Conservation (phyloP, 106 monocot species). For the Phalaenopsis equestris region DNA sequence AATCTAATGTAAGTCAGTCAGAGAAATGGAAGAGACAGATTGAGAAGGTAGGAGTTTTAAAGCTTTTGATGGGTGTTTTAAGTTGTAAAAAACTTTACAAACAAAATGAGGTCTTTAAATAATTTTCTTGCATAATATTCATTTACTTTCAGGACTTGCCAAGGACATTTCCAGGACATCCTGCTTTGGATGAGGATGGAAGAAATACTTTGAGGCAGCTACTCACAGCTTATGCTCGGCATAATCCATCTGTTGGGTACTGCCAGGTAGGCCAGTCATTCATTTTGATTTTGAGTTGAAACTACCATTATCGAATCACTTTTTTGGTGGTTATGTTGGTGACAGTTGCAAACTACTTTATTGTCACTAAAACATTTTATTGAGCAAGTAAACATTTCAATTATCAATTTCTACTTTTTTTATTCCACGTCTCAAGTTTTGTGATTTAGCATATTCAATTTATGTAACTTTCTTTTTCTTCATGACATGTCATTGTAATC, state of each 20-base stretch:
- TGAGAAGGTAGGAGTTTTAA: slow-evolving; percentile 59
- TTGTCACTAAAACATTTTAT: neutral
- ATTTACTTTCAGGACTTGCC: slow-evolving; percentile 78
- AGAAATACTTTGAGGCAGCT: slow-evolving; percentile 95
- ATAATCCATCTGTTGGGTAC: slow-evolving; percentile 97
- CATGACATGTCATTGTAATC: too few relatives aligned
- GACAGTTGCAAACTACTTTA: neutral
- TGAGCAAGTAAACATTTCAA: neutral
- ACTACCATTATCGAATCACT: neutral
- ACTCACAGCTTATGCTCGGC: slow-evolving; percentile 93
- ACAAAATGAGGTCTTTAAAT: neutral
- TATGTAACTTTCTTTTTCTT: neutral
- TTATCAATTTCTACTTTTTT: neutral
- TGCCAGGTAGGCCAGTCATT: slow-evolving; percentile 58
- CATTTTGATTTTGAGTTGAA: neutral
- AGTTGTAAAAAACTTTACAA: neutral
- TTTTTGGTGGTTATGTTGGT: neutral
- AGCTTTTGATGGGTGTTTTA: neutral
- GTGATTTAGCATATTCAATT: neutral
- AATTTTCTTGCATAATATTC: neutral
- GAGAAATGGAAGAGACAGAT: slow-evolving; percentile 99
- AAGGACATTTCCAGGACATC: slow-evolving; percentile 97
- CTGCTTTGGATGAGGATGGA: slow-evolving; percentile 88
- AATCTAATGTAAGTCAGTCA: slow-evolving; percentile 15
- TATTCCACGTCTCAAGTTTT: neutral